These are phyloP conservation scores for Metschnikowia santaceciliae DNA, from an alignment of 805 yeast species.

Conservation along the genomic window DNA sequence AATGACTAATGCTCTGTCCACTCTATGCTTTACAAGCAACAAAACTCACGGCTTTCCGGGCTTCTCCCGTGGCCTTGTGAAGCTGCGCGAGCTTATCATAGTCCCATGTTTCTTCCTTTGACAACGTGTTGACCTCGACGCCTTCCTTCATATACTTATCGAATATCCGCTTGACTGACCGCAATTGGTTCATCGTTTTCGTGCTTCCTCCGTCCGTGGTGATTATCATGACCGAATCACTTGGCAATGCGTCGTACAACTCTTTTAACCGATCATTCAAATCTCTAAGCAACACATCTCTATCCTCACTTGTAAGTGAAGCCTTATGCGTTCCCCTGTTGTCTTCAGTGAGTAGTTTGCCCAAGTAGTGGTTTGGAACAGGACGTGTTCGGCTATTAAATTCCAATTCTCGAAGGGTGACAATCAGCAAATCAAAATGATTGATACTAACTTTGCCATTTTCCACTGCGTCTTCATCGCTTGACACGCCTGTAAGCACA, in stretches of 20 bases:
- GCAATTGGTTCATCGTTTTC: conserved; percentile 44
- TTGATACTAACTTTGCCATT: conserved; percentile 33
- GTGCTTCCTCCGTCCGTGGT: conserved; percentile 64
- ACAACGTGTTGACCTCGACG: conserved; percentile 40
- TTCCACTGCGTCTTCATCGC: conserved; percentile 59
- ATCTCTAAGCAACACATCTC: conserved; percentile 19
- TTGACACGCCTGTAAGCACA: conserved; percentile 38
- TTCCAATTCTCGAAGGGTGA: conserved; percentile 59
- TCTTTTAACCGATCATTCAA: conserved; percentile 44
- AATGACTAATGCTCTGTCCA: neutral
- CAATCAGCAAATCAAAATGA: conserved; percentile 45
- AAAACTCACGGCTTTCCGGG: conserved; percentile 60
- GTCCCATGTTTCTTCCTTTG: conserved; percentile 49
- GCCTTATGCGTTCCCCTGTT: conserved; percentile 9
- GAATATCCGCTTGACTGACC: conserved; percentile 38
- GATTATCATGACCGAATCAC: conserved; percentile 55
- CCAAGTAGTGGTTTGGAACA: conserved; percentile 21
- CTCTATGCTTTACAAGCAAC: conserved; percentile 27
- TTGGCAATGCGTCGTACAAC: conserved; percentile 53
- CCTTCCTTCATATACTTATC: conserved; percentile 41
- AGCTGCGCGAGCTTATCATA: conserved; percentile 46
- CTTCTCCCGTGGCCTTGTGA: conserved; percentile 42
- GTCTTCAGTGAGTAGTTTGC: conserved; percentile 9
- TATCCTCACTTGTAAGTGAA: conserved; percentile 6
- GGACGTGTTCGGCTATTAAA: conserved; percentile 29